Base-by-base conservation (phyloP, 2,329 filamentous ascomycete species). In the Sclerotinia glacialis region DNA sequence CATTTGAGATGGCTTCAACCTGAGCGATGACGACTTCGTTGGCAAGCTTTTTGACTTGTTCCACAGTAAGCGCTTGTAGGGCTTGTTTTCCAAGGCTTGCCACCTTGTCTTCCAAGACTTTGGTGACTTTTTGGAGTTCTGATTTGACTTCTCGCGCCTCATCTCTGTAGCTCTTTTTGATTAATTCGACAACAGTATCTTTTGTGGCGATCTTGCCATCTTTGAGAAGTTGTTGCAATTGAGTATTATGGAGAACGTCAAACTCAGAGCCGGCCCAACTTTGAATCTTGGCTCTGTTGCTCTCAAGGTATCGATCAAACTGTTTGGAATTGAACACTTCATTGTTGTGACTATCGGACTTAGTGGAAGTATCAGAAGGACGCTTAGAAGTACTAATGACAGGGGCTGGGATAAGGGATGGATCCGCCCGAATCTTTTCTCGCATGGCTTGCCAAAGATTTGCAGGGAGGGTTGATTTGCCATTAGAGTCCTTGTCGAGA, bases 131-230 rank as follows among this genome's bases (percentile, higher is more conserved):
- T 16, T 54, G 42, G 47, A 75, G 61, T 47, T 75, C 69, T 1
- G 58, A 37, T 37, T 63, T 66, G 55, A 76, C 56, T 28, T 66
- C 58, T 11, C 1, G 14, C 3, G 46, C 7, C 21, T 53, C 26
- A 4, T 72, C 69, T 5, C 67, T 68, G 95, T 95, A 2, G 85
- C 96, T 67, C 83, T 98, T 44, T 90, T 91, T 67, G 96, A 99
- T 76, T 93, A 98, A 69, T 91, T 97, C 81, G 96, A 99, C 82
- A 96, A 96, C 79, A 28, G 73, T 68, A 5, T 66, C 50, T 49
- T 65, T 73, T 14, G 70, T 58, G 18, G 69, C 69, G 23, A 73
- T 52, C 49, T 68, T 66, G 44, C 73, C 69, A 8, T 71, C 64
- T 56, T 71, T 65, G 6, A 71, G 49, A 4, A 72, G 66, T 31